A percentile compares a stretch with the other conserved stretches of the same genome.
Conservation (phyloP, 2,329 filamentous ascomycete genomes). For the Drechslera avenae region DNA sequence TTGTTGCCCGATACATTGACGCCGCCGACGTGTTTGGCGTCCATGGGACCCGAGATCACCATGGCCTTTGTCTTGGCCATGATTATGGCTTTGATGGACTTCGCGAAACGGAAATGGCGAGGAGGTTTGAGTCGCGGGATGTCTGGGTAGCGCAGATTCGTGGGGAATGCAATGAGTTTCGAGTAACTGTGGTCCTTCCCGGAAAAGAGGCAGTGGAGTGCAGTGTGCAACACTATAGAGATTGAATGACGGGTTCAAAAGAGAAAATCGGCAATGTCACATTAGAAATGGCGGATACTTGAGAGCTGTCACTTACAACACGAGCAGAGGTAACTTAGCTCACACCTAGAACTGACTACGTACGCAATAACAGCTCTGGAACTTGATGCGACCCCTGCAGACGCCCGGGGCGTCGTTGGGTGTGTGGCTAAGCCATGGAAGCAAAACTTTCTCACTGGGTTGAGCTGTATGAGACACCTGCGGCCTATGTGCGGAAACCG, state of each 20-base stretch:
- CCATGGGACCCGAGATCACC: constrained; percentile 41
- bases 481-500: too few relatives aligned
- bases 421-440: constrained; percentile 27
- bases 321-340: constrained; percentile 2
- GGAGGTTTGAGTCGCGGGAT: constrained; percentile 7
- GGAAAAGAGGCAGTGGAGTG: constrained; percentile 2
- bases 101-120: constrained; percentile 5
- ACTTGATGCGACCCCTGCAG: constrained; percentile 10
- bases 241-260: neutral
- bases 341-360: constrained; percentile 14
- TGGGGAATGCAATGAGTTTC: constrained; percentile 29
- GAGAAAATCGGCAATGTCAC: neutral
- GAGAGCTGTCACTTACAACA: constrained; percentile 2
- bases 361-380: constrained; percentile 15
- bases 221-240: constrained; percentile 7
- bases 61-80: constrained; percentile 31
- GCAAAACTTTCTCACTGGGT: neutral
- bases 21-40: constrained; percentile 41
- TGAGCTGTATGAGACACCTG: too few relatives aligned
- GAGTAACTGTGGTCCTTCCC: constrained; percentile 19
- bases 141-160: constrained; percentile 14
- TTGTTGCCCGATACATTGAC: constrained; percentile 33
- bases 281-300: neutral
- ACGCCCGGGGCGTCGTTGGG: neutral
- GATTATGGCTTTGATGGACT: constrained; percentile 17